Evolutionary conservation across 148 eudicot genomes (phyloP).

Genomic region (Talinum fruticosum): DNA sequence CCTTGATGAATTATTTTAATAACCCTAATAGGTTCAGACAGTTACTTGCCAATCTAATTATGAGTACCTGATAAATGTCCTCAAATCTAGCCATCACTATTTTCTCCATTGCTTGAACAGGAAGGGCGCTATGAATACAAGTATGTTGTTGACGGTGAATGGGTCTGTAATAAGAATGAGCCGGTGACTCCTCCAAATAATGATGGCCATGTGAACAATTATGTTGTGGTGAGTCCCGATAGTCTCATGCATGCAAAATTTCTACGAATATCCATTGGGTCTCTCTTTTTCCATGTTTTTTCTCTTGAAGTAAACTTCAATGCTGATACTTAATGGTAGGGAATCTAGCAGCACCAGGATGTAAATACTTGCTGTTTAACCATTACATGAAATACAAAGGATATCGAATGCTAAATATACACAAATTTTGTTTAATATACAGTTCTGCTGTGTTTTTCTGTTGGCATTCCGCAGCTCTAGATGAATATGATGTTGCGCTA

Average conservation of each 20-base stretch:
- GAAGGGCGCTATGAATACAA: constrained; percentile 89
- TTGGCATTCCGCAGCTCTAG: neutral
- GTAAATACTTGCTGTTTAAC: neutral
- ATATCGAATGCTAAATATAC: neutral
- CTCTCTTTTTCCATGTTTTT: neutral
- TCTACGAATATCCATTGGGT: neutral
- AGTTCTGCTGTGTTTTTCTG: neutral
- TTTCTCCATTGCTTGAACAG: constrained; percentile 31
- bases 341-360: neutral
- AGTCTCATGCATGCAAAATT: neutral
- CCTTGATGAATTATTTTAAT: neutral
- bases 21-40: neutral
- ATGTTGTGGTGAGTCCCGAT: constrained; percentile 46
- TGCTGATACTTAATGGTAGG: neutral
- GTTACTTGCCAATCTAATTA: neutral
- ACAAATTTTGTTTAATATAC: neutral
- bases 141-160: constrained; percentile 82
- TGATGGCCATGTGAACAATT: constrained; percentile 87
- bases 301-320: neutral
- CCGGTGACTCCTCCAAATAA: constrained; percentile 53
- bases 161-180: constrained; percentile 69
- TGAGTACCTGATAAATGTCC: neutral
- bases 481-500: too few relatives aligned
- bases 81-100: neutral
- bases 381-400: neutral